Base-by-base conservation (phyloP, 73 alveolate genomes). In the Paramecium caudatum region DNA sequence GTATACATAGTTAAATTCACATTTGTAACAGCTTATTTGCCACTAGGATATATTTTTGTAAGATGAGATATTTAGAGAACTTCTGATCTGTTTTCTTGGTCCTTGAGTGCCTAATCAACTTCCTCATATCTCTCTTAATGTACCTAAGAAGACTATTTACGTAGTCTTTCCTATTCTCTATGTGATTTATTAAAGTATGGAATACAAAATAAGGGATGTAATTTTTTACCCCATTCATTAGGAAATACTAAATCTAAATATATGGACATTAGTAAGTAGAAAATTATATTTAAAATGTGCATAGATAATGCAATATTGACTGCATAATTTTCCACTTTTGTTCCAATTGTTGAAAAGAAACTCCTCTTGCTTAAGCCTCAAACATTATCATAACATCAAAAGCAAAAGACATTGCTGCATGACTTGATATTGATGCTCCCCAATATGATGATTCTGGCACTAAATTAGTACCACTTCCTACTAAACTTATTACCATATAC, bases 21-120 rank as follows among this genome's bases (percentile, higher is more conserved):
- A 47, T 94, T 95, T 30, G 95, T 93, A 34, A 98, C 98, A 0
- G 99, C 99, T 36, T 82, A 68, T 82, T 97, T 95, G 8, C 97
- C 98, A 82, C 95, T 94, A 13, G 93, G 96, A 91, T 91, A 97
- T 37, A 46, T 90, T 86, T 95, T 97, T 1, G 95, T 91, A 3
- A 94, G 39, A 23, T 91, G 90, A 30, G 91, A 23, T 1, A 96
- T 94, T 46, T 61, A 93, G 6, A 96, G 91, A 32, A 94, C 94
- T 45, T 96, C 97, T 68, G 88, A 90, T 21, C 94, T 48, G 81
- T 81, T 92, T 93, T 94, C 93, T 25, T 94, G 61, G 46, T 88
- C 91, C 69, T 95, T 36, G 82, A 93, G 41, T 6, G 65, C 92
- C 25, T 68, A 33, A 1, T 83, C 95, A 0, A 91, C 94, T 23